Conservation (phyloP, 2,329 filamentous ascomycete genomes). For the Fusarium camptoceras region DNA sequence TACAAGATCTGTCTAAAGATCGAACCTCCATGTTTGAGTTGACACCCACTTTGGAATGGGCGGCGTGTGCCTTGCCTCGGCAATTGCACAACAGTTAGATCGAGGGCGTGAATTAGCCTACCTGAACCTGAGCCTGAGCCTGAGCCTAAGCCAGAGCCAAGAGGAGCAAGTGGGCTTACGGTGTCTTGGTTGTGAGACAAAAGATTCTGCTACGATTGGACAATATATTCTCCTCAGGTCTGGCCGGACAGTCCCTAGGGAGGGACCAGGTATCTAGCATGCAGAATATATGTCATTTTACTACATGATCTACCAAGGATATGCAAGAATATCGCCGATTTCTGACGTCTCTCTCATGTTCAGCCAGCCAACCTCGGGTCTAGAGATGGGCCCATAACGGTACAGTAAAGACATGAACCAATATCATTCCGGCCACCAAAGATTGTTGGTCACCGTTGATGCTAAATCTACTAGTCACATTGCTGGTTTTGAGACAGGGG, state of each 20-base stretch:
- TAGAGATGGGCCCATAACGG: neutral
- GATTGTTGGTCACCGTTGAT: conserved; percentile 10
- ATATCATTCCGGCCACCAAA: neutral
- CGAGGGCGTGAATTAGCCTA: conserved; percentile 1
- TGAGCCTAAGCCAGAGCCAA: neutral
- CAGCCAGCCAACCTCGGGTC: neutral
- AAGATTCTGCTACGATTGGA: conserved; percentile 1
- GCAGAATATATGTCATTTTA: neutral
- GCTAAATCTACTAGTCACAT: conserved; percentile 8
- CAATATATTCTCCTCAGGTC: conserved; percentile 1
- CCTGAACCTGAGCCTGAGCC: neutral
- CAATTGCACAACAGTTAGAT: conserved; percentile 15
- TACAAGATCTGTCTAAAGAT: conserved; percentile 25
- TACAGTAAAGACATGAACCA: neutral
- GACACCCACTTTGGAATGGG: conserved; percentile 25
- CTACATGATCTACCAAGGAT: neutral
- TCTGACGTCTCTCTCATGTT: neutral
- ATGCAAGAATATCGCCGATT: conserved; percentile 12
- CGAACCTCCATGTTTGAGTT: conserved; percentile 12
- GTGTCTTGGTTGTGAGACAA: conserved; percentile 17
- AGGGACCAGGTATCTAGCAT: neutral
- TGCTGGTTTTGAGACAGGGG: conserved; percentile 14
- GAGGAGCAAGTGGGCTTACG: neutral
- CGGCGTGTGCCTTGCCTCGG: conserved; percentile 20
- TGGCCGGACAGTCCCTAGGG: neutral